phyloP scores from a whole-genome alignment of 2,329 filamentous ascomycete species.

The Pseudogymnoascus sp. region DNA sequence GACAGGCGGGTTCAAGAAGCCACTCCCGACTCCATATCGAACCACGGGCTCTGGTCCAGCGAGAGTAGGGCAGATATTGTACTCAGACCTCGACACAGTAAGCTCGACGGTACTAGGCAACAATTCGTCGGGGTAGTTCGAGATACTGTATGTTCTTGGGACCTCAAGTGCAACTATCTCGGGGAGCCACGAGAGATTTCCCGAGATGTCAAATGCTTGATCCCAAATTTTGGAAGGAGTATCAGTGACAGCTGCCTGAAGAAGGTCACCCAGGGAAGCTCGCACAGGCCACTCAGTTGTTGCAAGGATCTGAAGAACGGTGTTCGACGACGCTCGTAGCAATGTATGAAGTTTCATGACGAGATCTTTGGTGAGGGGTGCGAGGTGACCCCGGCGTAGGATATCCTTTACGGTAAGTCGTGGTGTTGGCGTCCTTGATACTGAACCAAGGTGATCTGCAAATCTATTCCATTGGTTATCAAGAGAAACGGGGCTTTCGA shows the following conservation, averaged over 20 bases:
- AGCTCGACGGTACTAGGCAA: constrained; percentile 45
- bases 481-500: constrained; percentile 36
- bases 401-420: constrained; percentile 42
- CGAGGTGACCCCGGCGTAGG: constrained; percentile 43
- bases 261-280: constrained; percentile 43
- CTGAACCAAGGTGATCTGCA: constrained; percentile 38
- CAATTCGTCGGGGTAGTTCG: constrained; percentile 42
- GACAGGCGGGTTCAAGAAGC: constrained; percentile 46
- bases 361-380: constrained; percentile 44
- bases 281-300: constrained; percentile 46
- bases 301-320: constrained; percentile 41
- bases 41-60: constrained; percentile 7
- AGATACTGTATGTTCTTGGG: constrained; percentile 47
- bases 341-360: constrained; percentile 42
- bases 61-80: constrained; percentile 37
- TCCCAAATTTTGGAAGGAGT: constrained; percentile 44
- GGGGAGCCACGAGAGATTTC: constrained; percentile 36
- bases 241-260: constrained; percentile 42
- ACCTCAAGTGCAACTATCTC: constrained; percentile 43
- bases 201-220: constrained; percentile 38
- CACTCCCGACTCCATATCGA: constrained; percentile 44
- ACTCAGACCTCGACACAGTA: constrained; percentile 45
- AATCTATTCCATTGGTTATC: constrained; percentile 41
- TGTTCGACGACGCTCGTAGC: constrained; percentile 43
- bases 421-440: constrained; percentile 25